These are phyloP conservation scores for Alternaria gansuensis DNA, from an alignment of 2,329 filamentous ascomycete species.

Conservation along the genomic window DNA sequence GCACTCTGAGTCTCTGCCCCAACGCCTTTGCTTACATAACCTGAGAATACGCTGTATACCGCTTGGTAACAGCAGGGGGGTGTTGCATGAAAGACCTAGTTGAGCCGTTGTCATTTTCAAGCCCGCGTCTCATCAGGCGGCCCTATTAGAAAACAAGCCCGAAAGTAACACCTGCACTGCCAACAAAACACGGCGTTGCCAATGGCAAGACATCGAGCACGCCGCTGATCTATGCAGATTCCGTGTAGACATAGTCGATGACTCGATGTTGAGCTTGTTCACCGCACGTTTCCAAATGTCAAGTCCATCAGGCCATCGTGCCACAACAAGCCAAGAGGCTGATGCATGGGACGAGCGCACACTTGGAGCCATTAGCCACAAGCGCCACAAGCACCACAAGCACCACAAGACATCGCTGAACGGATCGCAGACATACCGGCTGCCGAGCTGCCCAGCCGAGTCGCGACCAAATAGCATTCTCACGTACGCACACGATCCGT, in stretches of 20 bases:
- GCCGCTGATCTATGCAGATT: constrained; percentile 5
- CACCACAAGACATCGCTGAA: constrained; percentile 8
- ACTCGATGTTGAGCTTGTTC: constrained; percentile 3
- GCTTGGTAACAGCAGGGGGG: constrained; percentile 19
- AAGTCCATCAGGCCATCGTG: constrained; percentile 4
- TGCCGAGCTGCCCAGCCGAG: constrained; percentile 9
- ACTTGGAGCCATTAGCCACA: background rate
- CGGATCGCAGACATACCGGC: constrained; percentile 7
- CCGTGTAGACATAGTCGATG: background rate
- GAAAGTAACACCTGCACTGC: constrained; percentile 3
- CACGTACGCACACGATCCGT: background rate
- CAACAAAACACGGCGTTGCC: constrained; percentile 2
- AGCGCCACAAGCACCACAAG: constrained; percentile 10
- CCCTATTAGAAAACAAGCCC: constrained; percentile 14
- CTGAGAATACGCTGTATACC: constrained; percentile 10
- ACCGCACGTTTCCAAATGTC: constrained; percentile 3
- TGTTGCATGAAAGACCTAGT: constrained; percentile 6
- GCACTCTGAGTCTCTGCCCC: background rate
- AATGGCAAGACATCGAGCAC: background rate
- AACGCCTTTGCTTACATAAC: constrained; percentile 15
- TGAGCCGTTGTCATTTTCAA: constrained; percentile 8
- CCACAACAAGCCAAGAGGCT: constrained; percentile 8
- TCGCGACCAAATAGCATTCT: background rate
- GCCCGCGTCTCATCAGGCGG: constrained; percentile 10
- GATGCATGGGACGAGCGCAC: background rate